Percentiles rank a stretch among this genome's conserved stretches.
These are phyloP conservation scores for Hygrocybe coccinea DNA, from an alignment of 768 basidiomycete genomes.

Conservation along the genomic window DNA sequence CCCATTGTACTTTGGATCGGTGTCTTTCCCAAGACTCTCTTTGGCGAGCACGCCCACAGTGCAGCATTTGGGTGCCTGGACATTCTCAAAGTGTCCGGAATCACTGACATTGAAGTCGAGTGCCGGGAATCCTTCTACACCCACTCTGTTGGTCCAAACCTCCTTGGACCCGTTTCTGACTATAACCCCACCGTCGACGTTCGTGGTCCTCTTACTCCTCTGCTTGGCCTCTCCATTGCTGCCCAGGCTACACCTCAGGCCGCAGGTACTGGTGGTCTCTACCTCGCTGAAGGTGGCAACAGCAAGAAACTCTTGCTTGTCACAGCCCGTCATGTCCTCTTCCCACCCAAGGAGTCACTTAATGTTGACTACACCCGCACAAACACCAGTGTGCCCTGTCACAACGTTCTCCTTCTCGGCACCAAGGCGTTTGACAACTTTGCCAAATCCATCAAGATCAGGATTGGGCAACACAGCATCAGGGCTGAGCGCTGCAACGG, in stretches of 20 bases:
- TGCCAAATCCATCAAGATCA: constrained; percentile 26
- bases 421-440: constrained; percentile 23
- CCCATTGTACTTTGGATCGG: constrained; percentile 35
- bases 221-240: constrained; percentile 33
- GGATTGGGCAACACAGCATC: constrained; percentile 11
- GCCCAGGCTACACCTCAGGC: constrained; percentile 22
- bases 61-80: constrained; percentile 25
- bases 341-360: neutral
- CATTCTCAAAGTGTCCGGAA: constrained; percentile 28
- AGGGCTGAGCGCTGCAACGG: neutral
- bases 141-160: constrained; percentile 25
- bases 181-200: constrained; percentile 25
- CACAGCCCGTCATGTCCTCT: constrained; percentile 2
- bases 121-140: constrained; percentile 29
- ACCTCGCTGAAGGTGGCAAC: constrained; percentile 30
- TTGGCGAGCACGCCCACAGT: constrained; percentile 25
- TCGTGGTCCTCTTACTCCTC: constrained; percentile 29
- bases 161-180: constrained; percentile 25
- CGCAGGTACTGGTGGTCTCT: constrained; percentile 34
- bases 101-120: constrained; percentile 31
- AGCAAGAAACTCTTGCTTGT: constrained; percentile 23
- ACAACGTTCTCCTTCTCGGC: constrained; percentile 31
- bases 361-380: constrained; percentile 5
- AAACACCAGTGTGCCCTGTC: constrained; percentile 18
- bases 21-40: constrained; percentile 22